Conservation (phyloP, 495 filamentous ascomycete genomes). For the Parmelia sp. region DNA sequence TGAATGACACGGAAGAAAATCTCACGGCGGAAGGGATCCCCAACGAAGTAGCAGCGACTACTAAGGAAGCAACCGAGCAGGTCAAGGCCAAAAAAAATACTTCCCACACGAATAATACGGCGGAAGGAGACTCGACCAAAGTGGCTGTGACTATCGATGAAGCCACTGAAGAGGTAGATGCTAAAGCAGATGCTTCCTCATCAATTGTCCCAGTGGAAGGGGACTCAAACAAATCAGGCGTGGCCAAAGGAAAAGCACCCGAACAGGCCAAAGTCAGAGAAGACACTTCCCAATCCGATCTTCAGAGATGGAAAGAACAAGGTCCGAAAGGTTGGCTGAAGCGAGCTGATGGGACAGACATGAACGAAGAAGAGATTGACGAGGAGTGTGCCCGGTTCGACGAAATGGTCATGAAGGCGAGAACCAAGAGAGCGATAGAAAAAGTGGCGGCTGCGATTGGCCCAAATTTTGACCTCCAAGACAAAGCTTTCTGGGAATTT, state of each 20-base stretch:
- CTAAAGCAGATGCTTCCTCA: not conserved
- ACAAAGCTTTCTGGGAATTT: not conserved
- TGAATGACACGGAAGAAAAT: not conserved
- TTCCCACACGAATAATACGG: too few species aligned
- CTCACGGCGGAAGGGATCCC: not conserved
- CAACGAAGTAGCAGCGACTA: not conserved
- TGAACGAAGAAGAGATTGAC: conserved; percentile 15
- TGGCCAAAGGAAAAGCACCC: not conserved
- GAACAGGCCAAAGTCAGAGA: not conserved
- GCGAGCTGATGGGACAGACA: not conserved
- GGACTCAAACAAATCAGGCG: not conserved
- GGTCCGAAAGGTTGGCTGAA: not conserved
- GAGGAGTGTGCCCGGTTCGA: conserved; percentile 4
- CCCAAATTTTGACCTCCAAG: not conserved
- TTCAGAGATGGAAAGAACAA: conserved; percentile 2
- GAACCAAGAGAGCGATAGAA: not conserved
- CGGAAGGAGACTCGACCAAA: not conserved
- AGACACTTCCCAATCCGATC: not conserved
- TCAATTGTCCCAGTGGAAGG: not conserved
- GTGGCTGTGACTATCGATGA: not conserved
- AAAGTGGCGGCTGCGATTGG: not conserved
- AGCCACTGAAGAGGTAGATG: not conserved
- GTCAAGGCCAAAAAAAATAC: too few species aligned
- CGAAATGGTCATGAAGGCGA: not conserved
- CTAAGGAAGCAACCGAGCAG: not conserved